Base-by-base conservation (phyloP, 768 basidiomycete genomes). In the Russula abietina region DNA sequence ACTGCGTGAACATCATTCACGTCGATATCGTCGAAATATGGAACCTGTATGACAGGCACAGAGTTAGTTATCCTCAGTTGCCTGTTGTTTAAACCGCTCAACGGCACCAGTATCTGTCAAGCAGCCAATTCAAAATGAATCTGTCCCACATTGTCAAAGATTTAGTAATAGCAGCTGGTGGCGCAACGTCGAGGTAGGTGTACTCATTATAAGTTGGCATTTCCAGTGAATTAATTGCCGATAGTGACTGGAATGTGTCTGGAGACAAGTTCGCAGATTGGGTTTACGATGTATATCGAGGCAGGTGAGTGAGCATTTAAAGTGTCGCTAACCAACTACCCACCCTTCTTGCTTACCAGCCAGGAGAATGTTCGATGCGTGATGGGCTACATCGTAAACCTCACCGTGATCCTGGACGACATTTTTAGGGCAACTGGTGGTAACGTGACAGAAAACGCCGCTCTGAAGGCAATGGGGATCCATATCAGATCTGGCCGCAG, bases 111-210 rank as follows among this genome's bases (percentile, higher is more conserved):
- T 52, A 46, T 57, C 41, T 62, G 1, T 36, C 17, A 32, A n/a
- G 32, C 7, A 4, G 11, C 5, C 22, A 36, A n/a, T 57, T 62
- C 49, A 57, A 45, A 16, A 24, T 9, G 10, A 57, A 22, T 19
- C 45, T 62, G 61, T 62, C 55, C 26, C 55, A 57, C 50, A 2
- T 62, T 7, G 41, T 57, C 39, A 28, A 51, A 36, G 61, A 62
- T 17, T 33, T 62, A 30, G 55, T 38, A 26, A 32, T 10, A 6
- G 0, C 41, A 19, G 32, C 7, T 24, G 5, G 39, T 12, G 12
- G 30, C 12, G 10, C 6, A 11, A 7, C 39, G 5, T 6, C 26
- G 17, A 33, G 36, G 61, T 62, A 38, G 50, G 61, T 19, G 41
- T 14, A 10, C 2, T 28, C 12, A 8, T 4, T 3, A 19, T 41